Evolutionary conservation across 2,329 filamentous ascomycete genomes (phyloP).

Genomic region (Fusarium coicis): DNA sequence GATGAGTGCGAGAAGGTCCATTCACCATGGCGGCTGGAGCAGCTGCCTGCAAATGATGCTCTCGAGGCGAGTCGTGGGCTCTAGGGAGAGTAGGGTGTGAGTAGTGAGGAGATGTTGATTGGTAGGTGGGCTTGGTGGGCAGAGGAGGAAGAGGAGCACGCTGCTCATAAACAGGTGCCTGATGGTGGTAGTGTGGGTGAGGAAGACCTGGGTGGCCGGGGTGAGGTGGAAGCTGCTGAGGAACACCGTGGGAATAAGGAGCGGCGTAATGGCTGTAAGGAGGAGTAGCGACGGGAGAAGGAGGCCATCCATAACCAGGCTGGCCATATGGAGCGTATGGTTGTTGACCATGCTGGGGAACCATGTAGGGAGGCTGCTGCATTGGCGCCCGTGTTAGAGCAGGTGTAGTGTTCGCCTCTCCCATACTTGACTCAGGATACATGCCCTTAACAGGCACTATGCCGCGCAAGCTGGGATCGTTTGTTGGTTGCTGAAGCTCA

Average conservation of each 20-base stretch:
- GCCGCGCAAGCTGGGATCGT: conserved; percentile 80
- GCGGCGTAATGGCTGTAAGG: conserved; percentile 61
- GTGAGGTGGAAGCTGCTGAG: conserved; percentile 45
- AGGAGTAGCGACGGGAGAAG: conserved; percentile 65
- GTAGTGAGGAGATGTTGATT: conserved; percentile 46
- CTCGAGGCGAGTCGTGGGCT: conserved; percentile 55
- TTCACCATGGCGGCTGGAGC: conserved; percentile 55
- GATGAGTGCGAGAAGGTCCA: conserved; percentile 51
- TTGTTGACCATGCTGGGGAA: conserved; percentile 49
- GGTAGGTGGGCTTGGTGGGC: conserved; percentile 48
- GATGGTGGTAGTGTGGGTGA: conserved; percentile 45
- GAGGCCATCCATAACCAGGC: conserved; percentile 63
- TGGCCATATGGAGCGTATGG: conserved; percentile 55
- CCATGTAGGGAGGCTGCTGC: conserved; percentile 56
- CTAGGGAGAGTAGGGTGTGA: conserved; percentile 50
- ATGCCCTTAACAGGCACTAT: conserved; percentile 92
- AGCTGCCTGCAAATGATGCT: conserved; percentile 57
- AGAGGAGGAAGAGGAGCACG: conserved; percentile 53
- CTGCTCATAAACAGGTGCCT: conserved; percentile 49
- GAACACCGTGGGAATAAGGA: conserved; percentile 49
- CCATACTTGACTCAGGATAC: conserved; percentile 95
- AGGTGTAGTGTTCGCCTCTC: conserved; percentile 83
- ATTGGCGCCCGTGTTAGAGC: conserved; percentile 82
- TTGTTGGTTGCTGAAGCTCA: conserved; percentile 82
- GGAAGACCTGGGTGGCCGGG: conserved; percentile 44